Conservation (phyloP, 371 early-diverging fungal species). For the Choanephora cucurbitarum region DNA sequence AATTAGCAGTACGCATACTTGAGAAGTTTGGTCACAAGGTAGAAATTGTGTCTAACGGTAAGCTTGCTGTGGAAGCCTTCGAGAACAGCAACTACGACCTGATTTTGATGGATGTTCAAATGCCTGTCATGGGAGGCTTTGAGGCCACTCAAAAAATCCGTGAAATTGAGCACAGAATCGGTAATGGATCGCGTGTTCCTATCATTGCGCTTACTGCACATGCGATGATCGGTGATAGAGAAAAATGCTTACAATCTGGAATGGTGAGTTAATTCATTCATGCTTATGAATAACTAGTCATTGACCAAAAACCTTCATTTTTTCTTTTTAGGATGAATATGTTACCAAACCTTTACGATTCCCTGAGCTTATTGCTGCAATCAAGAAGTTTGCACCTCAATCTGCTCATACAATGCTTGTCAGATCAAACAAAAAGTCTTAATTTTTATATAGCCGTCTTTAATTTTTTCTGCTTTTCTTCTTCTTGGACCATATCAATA, state of each 20-base stretch:
- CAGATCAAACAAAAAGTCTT: conserved; percentile 2
- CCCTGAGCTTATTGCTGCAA: conserved; percentile 62
- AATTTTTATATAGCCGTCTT: neutral
- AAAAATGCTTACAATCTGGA: conserved; percentile 71
- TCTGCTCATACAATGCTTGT: conserved; percentile 16
- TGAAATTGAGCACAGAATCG: conserved; percentile 53
- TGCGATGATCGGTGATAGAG: conserved; percentile 83
- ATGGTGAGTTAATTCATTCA: conserved; percentile 53
- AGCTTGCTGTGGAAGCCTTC: conserved; percentile 71
- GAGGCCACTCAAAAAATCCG: conserved; percentile 76
- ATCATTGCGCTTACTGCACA: conserved; percentile 82
- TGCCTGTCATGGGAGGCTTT: conserved; percentile 81
- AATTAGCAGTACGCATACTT: conserved; percentile 72
- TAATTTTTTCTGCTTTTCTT: neutral
- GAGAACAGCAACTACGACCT: conserved; percentile 61
- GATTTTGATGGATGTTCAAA: conserved; percentile 80
- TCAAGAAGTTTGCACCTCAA: conserved; percentile 56
- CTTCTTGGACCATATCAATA: too few species aligned
- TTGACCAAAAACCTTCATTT: neutral
- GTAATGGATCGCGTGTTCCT: conserved; percentile 56
- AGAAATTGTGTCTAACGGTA: conserved; percentile 73
- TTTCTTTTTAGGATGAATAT: conserved; percentile 60
- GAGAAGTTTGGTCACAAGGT: conserved; percentile 77
- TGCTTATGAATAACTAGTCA: too few species aligned
- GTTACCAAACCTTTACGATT: conserved; percentile 70